Base-by-base conservation (phyloP, 2,329 filamentous ascomycete species). In the Ilyonectria robusta region DNA sequence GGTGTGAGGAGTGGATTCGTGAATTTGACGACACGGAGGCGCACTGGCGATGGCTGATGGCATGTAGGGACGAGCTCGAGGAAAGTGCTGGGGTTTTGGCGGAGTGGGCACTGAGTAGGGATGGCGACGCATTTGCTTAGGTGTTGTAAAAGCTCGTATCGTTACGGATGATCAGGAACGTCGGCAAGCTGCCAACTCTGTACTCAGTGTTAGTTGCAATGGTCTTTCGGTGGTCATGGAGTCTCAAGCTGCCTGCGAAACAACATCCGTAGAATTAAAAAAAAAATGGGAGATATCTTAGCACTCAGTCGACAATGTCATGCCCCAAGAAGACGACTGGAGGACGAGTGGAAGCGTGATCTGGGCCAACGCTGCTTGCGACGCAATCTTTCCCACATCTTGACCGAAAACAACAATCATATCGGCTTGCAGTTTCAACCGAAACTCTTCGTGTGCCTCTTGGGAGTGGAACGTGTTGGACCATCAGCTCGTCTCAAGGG, bases 401-500 rank as follows among this genome's bases (percentile, higher is more conserved):
- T 73, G 15, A 71, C 59, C 2, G 64, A 68, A 5, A 35, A 55
- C 1, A 53, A 73, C 10, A 73, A 40, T 68, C 2, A 69, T 67
- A 0, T 33, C 67, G 8, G 40, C 10, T 2, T 73, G 69, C 15
- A 63, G 59, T 4, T 37, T 60, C 6, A 71, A 69, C 0, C 67
- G 71, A 10, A 72, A 73, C 23, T 57, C 65, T 2, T 3, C 67
- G 1, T 73, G 71, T 7, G 69, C 70, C 9, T 73, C 70, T 9
- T 73, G 70, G 70, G 64, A 73, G 48, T 73, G 70, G 71, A 69
- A 73, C 3, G 66, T 70, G 9, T 56, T 73, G 13, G 68, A 73
- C 15, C 63, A 57, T 15, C 70, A 70, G 29, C 48, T 73, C 11
- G 48, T 73, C n/a, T 65, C 69, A 13, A 73, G 69, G 21, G 59